A percentile compares a stretch with the other conserved stretches of the same genome.
phyloP scores from a whole-genome alignment of 1,284 basidiomycete species.

The Pseudozyma tsukubaensis region DNA sequence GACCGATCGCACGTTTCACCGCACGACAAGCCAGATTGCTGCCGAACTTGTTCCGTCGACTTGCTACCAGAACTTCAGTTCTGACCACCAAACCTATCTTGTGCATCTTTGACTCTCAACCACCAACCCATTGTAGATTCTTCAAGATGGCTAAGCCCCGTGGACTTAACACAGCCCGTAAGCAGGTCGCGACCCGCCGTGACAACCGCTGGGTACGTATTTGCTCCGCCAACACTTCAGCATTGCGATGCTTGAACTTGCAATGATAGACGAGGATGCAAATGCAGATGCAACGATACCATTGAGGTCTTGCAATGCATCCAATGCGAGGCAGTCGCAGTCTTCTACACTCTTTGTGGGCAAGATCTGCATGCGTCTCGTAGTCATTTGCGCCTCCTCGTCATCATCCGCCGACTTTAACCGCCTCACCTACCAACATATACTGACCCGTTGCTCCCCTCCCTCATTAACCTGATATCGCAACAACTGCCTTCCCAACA shows the following conservation, averaged over 20 bases:
- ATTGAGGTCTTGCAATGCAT: no score
- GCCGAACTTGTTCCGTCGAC: slow-evolving; percentile 10
- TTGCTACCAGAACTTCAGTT: slow-evolving; percentile 1
- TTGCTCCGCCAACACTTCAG: background rate
- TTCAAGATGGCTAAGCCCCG: slow-evolving; percentile 78
- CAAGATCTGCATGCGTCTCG: no score
- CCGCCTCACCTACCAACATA: background rate
- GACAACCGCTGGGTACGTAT: slow-evolving; percentile 87
- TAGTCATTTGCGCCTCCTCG: background rate
- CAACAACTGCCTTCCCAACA: no score
- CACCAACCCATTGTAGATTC: slow-evolving; percentile 25
- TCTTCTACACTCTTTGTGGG: no score
- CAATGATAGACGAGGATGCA: background rate
- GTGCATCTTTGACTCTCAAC: slow-evolving; percentile 4
- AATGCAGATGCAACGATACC: background rate
- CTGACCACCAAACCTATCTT: slow-evolving; percentile 20
- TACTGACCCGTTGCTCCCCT: slow-evolving; percentile 17
- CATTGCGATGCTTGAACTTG: background rate
- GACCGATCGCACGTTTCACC: background rate
- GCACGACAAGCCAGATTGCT: slow-evolving; percentile 4
- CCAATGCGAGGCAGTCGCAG: no score
- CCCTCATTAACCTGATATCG: no score
- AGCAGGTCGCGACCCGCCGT: slow-evolving; percentile 92
- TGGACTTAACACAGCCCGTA: slow-evolving; percentile 98
- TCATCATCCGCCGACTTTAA: background rate